Evolutionary conservation across 1,284 basidiomycete species (phyloP).

Genomic region (Ganoderma sp.): DNA sequence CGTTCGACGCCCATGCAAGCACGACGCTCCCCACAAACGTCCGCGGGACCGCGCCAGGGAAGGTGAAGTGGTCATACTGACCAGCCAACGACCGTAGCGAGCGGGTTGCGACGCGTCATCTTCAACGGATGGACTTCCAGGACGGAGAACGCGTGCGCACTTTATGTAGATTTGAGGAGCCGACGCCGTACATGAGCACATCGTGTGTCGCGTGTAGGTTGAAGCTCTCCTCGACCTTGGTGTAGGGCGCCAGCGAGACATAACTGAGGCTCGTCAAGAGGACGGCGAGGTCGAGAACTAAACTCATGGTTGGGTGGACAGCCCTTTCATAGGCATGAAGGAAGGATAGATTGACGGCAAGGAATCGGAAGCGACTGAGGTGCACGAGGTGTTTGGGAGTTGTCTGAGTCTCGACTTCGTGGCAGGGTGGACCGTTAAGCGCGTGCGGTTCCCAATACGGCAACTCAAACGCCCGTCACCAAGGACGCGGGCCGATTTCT

Average conservation of each 20-base stretch:
- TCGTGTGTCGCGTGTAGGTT: constrained; percentile 94
- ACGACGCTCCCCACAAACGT: constrained; percentile 81
- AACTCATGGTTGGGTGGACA: constrained; percentile 39
- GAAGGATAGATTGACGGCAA: not conserved
- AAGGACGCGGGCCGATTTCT: no score
- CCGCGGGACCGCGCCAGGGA: constrained; percentile 90
- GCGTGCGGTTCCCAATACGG: no score
- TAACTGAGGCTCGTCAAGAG: constrained; percentile 65
- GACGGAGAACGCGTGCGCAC: constrained; percentile 46
- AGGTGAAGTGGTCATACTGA: constrained; percentile 90
- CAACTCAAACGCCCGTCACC: no score
- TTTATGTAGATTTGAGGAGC: constrained; percentile 49
- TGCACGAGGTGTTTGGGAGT: no score
- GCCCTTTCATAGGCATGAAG: not conserved
- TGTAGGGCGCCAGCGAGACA: constrained; percentile 83
- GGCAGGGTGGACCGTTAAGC: no score
- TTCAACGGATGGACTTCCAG: not conserved
- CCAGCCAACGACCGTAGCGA: no score
- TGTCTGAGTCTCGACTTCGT: no score
- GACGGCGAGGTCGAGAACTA: constrained; percentile 60
- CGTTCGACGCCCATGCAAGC: constrained; percentile 58
- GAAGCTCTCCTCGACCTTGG: constrained; percentile 98
- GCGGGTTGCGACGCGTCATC: constrained; percentile 3
- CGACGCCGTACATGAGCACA: constrained; percentile 77
- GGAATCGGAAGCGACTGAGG: no score